These are phyloP conservation scores for Cornus kousa DNA, from an alignment of 148 eudicot genomes.

Conservation along the genomic window DNA sequence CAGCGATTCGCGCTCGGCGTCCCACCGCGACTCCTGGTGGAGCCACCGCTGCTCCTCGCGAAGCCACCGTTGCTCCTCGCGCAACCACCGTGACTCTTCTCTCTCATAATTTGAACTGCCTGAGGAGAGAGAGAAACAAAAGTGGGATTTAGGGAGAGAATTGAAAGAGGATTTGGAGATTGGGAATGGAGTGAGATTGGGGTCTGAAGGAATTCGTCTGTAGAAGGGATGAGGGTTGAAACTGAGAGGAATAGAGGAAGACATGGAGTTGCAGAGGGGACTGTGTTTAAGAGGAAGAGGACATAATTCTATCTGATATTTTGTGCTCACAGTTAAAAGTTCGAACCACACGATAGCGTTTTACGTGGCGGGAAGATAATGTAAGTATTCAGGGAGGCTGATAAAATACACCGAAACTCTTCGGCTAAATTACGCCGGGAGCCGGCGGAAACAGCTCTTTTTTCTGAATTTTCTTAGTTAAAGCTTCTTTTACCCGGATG, in stretches of 20 bases:
- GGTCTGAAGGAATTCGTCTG: background rate
- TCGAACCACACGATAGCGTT: constrained; percentile 8
- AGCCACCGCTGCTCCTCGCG: constrained; percentile 97
- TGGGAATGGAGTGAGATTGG: constrained; percentile 6
- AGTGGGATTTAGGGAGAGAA: constrained; percentile 17
- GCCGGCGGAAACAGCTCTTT: no score
- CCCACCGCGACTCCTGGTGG: constrained; percentile 77
- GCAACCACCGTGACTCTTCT: constrained; percentile 79
- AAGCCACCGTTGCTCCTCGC: constrained; percentile 92
- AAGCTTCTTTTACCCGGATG: no score
- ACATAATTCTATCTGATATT: background rate
- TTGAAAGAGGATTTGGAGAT: constrained; percentile 3
- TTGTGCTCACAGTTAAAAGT: background rate
- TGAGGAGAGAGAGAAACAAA: constrained; percentile 28
- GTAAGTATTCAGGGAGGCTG: background rate
- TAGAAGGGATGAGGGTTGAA: constrained; percentile 6
- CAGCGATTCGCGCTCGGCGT: constrained; percentile 57
- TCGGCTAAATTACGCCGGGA: no score
- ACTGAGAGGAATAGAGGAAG: constrained; percentile 16
- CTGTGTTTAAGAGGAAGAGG: background rate
- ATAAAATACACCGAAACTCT: background rate
- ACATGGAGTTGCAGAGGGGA: background rate
- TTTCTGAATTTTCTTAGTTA: no score
- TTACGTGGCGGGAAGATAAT: constrained; percentile 15
- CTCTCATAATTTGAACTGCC: constrained; percentile 23